Conservation (phyloP, 192 early-diverging fungal species). For the Physocladia obscura region DNA sequence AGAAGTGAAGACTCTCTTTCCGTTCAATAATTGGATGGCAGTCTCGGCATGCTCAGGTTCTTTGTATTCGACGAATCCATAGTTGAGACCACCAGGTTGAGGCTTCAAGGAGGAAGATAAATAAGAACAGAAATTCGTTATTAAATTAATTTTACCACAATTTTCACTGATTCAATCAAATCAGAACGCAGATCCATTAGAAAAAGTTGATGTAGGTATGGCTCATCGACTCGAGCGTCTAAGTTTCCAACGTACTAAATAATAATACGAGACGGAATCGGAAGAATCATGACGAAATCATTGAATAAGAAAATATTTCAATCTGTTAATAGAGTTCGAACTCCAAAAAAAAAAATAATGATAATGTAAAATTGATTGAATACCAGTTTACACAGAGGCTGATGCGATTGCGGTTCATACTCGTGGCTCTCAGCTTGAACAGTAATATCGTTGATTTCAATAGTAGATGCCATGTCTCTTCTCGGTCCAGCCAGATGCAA, state of each 20-base stretch:
- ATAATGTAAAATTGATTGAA: too few relatives aligned
- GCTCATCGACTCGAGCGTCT: slow-evolving; percentile 77
- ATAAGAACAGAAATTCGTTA: not conserved
- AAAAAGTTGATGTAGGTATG: slow-evolving; percentile 74
- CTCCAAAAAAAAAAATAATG: too few relatives aligned
- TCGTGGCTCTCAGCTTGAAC: too few relatives aligned
- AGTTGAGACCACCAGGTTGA: slow-evolving; percentile 62
- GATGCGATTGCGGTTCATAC: too few relatives aligned
- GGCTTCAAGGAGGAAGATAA: not conserved
- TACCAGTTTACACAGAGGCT: slow-evolving; percentile 19
- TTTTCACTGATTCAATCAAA: slow-evolving; percentile 70
- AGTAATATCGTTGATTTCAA: too few relatives aligned
- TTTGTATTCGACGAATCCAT: slow-evolving; percentile 85
- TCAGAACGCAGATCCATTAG: slow-evolving; percentile 50
- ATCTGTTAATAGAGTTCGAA: too few relatives aligned
- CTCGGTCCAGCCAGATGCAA: too few relatives aligned
- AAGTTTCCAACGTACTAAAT: slow-evolving; percentile 79
- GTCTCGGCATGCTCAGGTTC: slow-evolving; percentile 69
- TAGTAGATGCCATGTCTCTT: too few relatives aligned
- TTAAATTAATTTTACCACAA: slow-evolving; percentile 50
- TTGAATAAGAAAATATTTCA: too few relatives aligned
- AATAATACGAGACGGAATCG: not conserved
- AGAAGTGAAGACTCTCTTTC: slow-evolving; percentile 60
- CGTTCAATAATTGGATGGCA: slow-evolving; percentile 73
- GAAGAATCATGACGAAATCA: too few relatives aligned